Conservation (phyloP, 1,284 basidiomycete genomes). For the Ustilago xerochloae region DNA sequence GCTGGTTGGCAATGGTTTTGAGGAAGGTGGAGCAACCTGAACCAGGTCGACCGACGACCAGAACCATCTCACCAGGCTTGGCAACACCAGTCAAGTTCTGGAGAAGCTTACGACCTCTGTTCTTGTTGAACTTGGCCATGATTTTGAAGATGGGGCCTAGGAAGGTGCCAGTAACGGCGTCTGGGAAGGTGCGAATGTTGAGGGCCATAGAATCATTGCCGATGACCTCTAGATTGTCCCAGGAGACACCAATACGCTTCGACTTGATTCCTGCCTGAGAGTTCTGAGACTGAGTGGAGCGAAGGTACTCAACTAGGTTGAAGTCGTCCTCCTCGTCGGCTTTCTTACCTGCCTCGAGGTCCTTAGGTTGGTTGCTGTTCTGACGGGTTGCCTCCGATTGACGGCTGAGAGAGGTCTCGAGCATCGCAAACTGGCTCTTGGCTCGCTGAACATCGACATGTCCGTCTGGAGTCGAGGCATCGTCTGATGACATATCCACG, state of each 20-base stretch:
- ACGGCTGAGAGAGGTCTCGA: constrained; percentile 31
- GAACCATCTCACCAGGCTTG: constrained; percentile 75
- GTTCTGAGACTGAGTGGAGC: constrained; percentile 74
- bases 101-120: constrained; percentile 30
- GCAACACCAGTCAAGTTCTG: constrained; percentile 49
- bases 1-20: constrained; percentile 73
- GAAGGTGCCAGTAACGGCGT: constrained; percentile 59
- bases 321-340: constrained; percentile 71
- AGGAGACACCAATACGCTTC: constrained; percentile 55
- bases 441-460: constrained; percentile 29
- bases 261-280: constrained; percentile 66
- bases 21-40: constrained; percentile 75
- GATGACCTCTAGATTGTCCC: constrained; percentile 50
- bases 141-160: constrained; percentile 61
- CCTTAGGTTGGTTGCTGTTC: constrained; percentile 3
- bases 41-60: constrained; percentile 72
- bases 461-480: not conserved
- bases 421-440: constrained; percentile 25
- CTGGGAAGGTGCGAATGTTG: constrained; percentile 64
- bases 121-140: constrained; percentile 46
- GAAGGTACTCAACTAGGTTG: constrained; percentile 80
- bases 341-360: constrained; percentile 16
- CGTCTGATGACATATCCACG: constrained; percentile 22
- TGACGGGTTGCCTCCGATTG: constrained; percentile 22
- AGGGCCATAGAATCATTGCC: constrained; percentile 53